Evolutionary conservation across 805 yeast genomes (phyloP), one percentile per base, ranked within the genome.

Genomic region (Saccharomycopsis schoenii): DNA sequence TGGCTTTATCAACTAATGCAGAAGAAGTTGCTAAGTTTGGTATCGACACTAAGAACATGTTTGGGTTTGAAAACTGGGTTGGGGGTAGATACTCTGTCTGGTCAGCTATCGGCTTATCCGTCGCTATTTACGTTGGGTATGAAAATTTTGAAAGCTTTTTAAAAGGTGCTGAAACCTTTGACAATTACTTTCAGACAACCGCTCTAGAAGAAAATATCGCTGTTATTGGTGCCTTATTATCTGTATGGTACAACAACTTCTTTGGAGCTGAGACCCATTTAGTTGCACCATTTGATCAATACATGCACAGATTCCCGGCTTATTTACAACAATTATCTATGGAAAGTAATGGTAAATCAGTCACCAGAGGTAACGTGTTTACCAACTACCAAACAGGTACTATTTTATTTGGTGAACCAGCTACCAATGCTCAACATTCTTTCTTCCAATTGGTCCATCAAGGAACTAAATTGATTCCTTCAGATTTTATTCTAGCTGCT

Each of bases 1-100:
- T 86, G 69, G 99, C 99, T 62, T 81, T 94, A 67, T 89, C 97
- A 65, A 94, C 99, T 66, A 94, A 94, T 75, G 96, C 89, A 64
- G 77, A 76, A 58, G 97, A 88, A 76, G 99, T 94, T 66, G 81
- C 86, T 70, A 88, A 89, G 78, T 94, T 94, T 70, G 99, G 99
- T 72, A 94, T 94, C 68, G 98, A 94, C 79, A 84, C 97, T 73
- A 87, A 84, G 74, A 94, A 94, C 82, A 94, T 94, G 99, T 94
- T 94, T 76, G 98, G 96, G 66, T 94, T 94, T 71, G 97, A 92
- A 75, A 86, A 79, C 78, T 94, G 99, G 99, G 99, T 94, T 66
- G 99, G 99, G 72, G 99, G 99, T 73, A 88, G 99, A 77, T 94
- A 94, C 85, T 94, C 99, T n/a, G 99, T 94, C 65, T 94, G 99